These are phyloP conservation scores for Carex sylvatica DNA, from an alignment of 202 grass and related monocot species.

Conservation along the genomic window DNA sequence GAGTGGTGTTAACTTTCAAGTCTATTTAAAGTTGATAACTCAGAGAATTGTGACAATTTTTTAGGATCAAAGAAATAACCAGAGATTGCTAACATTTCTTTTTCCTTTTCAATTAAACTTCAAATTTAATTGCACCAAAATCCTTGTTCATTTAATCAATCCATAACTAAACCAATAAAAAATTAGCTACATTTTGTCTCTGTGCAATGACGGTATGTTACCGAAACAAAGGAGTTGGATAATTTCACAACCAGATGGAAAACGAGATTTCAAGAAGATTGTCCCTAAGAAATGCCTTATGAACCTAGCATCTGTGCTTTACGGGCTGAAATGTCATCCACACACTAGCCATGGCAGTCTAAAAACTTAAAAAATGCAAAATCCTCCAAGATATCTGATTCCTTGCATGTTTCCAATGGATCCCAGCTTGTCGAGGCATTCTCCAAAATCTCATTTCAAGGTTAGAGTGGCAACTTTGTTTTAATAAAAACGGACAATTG, in stretches of 20 bases:
- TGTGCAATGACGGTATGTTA: slow-evolving; percentile 43
- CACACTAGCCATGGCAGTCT: slow-evolving; percentile 30
- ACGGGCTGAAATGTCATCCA: too few species aligned
- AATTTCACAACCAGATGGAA: slow-evolving; percentile 52
- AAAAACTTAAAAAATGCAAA: background rate
- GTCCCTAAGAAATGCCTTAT: slow-evolving; percentile 3
- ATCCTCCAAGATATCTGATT: background rate
- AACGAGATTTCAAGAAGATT: slow-evolving; percentile 31
- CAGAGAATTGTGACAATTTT: too few species aligned
- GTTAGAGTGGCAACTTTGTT: slow-evolving; percentile 43
- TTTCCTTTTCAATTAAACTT: too few species aligned
- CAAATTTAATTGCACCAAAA: too few species aligned
- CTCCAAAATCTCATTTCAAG: slow-evolving; percentile 36
- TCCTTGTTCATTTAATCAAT: too few species aligned
- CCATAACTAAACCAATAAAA: too few species aligned
- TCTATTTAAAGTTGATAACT: too few species aligned
- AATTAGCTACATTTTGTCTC: background rate
- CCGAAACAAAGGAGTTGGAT: slow-evolving; percentile 11
- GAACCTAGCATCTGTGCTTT: too few species aligned
- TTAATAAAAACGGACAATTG: slow-evolving; percentile 22
- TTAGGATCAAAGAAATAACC: too few species aligned
- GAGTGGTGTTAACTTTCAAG: too few species aligned
- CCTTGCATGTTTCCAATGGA: slow-evolving; percentile 24
- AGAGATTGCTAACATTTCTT: too few species aligned
- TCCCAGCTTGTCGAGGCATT: slow-evolving; percentile 36